Evolutionary conservation across 31 red algal species (phyloP), one percentile per base, ranked within the genome.

Genomic region (Odonthalia washingtoniensis): DNA sequence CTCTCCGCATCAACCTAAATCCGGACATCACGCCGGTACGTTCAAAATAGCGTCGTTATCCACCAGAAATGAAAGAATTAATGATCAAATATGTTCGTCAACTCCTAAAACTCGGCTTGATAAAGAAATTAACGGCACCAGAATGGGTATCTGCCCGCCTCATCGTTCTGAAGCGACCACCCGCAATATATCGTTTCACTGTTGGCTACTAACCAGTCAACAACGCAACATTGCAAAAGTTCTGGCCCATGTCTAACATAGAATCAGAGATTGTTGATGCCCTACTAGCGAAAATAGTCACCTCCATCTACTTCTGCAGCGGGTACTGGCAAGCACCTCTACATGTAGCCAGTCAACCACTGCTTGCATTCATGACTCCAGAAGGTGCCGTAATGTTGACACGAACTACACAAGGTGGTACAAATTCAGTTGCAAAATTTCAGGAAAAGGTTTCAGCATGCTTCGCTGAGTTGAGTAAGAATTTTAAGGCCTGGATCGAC

Each of bases 161-260:
- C n/a, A n/a, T n/a, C n/a, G n/a, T n/a, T n/a, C n/a, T n/a, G n/a
- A n/a, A n/a, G n/a, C n/a, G n/a, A n/a, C n/a, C n/a, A n/a, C n/a
- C n/a, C n/a, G n/a, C n/a, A n/a, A n/a, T n/a, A n/a, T n/a, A n/a
- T n/a, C n/a, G n/a, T n/a, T n/a, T n/a, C n/a, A n/a, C n/a, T n/a
- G n/a, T n/a, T n/a, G n/a, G n/a, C n/a, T n/a, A n/a, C n/a, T n/a
- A n/a, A n/a, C n/a, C n/a, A n/a, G n/a, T n/a, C n/a, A n/a, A n/a
- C n/a, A n/a, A 3, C 12, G 24, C 42, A 28, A 87, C 1, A 17
- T 14, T 61, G 2, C 70, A n/a, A 43, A 87, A 43, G 1, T 77
- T n/a, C 65, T 87, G 6, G 46, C 63, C 70, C 18, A 87, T 87
- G 0, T 49, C 72, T 5, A 76, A 87, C 82, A 75, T 86, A 14